Percentiles rank a stretch among this genome's conserved stretches.
These are phyloP conservation scores for Penicillium diatomitis DNA, from an alignment of 495 filamentous ascomycete genomes.

Conservation along the genomic window DNA sequence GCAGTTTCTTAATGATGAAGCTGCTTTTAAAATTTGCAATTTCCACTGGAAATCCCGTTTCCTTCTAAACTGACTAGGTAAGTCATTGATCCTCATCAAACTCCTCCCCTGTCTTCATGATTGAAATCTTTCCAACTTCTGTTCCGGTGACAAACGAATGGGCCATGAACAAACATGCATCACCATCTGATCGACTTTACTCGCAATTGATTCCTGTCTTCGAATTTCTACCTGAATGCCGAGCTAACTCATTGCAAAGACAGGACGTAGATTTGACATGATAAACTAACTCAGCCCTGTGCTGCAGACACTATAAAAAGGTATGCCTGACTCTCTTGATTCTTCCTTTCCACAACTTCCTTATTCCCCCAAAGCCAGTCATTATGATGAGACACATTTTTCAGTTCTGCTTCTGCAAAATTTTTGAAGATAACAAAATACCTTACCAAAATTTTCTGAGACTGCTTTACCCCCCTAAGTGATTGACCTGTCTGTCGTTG, in stretches of 20 bases:
- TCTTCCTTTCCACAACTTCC: constrained; percentile 2
- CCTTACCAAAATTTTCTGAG: constrained; percentile 67
- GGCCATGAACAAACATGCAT: constrained; percentile 97
- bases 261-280: too few relatives aligned
- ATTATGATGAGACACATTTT: constrained; percentile 68
- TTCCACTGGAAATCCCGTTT: not conserved
- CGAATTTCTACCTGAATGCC: not conserved
- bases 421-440: constrained; percentile 66
- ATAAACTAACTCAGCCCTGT: not conserved
- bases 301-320: constrained; percentile 4
- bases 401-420: constrained; percentile 96
- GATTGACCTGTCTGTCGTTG: constrained; percentile 3
- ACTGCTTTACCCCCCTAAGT: constrained; percentile 15
- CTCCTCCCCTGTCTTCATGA: constrained; percentile 39
- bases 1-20: constrained; percentile 17
- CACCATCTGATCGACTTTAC: constrained; percentile 77
- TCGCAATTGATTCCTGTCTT: not conserved
- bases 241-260: too few relatives aligned
- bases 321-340: constrained; percentile 14
- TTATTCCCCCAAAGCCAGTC: not conserved
- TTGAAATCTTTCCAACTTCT: constrained; percentile 51
- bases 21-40: not conserved
- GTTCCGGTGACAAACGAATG: constrained; percentile 69
- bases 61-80: not conserved
- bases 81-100: constrained; percentile 6